Conservation (phyloP, 306 rosid genomes). For the Casuarina cunninghamiana region DNA sequence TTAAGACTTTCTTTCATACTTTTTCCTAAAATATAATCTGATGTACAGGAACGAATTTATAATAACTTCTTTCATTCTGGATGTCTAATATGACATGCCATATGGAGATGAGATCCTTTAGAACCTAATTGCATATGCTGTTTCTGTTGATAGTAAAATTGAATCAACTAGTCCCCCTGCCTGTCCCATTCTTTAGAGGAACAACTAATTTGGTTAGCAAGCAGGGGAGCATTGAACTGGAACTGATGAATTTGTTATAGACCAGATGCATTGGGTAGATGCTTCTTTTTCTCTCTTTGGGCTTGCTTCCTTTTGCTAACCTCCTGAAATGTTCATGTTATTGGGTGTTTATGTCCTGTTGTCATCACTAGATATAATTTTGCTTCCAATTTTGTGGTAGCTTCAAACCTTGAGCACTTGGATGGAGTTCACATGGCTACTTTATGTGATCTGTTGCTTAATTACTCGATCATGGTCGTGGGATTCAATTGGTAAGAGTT, state of each 20-base stretch:
- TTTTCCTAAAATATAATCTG: too few species aligned
- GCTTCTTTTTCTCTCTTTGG: background rate
- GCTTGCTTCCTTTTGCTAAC: background rate
- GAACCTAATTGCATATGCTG: background rate
- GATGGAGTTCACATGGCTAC: background rate
- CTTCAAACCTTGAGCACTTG: background rate
- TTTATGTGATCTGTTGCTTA: background rate
- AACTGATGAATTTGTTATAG: background rate
- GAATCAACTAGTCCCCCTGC: background rate
- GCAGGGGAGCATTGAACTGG: background rate
- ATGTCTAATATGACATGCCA: background rate
- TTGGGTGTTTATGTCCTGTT: background rate
- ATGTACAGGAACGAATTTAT: background rate
- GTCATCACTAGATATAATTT: background rate
- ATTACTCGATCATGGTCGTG: background rate
- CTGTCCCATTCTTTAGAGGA: background rate
- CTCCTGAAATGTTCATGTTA: background rate
- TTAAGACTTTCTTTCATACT: too few species aligned
- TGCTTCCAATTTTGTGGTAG: background rate
- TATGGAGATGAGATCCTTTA: background rate
- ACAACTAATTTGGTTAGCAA: background rate
- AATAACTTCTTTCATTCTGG: background rate
- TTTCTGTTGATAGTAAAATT: background rate
- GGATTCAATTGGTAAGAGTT: background rate
- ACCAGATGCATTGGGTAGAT: background rate